Evolutionary conservation across 129 eudicot species (phyloP).

Genomic region (Escallonia rubra): DNA sequence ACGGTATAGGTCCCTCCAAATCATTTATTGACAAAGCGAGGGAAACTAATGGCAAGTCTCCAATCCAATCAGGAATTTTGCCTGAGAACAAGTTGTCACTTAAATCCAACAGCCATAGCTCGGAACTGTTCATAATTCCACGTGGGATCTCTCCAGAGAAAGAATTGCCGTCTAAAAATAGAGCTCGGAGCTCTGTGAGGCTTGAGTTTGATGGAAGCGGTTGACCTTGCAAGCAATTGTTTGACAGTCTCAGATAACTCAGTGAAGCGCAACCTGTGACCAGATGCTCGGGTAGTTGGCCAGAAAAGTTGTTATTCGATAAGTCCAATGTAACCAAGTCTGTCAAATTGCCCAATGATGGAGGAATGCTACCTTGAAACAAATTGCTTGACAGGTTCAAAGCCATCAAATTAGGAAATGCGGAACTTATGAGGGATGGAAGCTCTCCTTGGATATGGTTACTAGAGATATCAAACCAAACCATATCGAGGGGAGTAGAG

Average conservation of each 20-base stretch:
- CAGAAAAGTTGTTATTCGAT: slow-evolving; percentile 9
- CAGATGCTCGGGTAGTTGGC: slow-evolving; percentile 1
- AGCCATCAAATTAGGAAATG: not conserved
- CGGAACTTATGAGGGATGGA: not conserved
- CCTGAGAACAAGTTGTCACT: slow-evolving; percentile 2
- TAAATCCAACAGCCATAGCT: not conserved
- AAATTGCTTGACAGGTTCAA: slow-evolving; percentile 2
- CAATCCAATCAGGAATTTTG: not conserved
- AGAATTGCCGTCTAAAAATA: slow-evolving; percentile 9
- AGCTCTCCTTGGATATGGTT: not conserved
- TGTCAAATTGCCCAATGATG: slow-evolving; percentile 3
- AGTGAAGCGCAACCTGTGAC: not conserved
- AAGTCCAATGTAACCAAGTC: not conserved
- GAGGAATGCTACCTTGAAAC: slow-evolving; percentile 7
- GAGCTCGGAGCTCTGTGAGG: not conserved
- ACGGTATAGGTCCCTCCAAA: slow-evolving; percentile 5
- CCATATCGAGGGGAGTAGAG: no score
- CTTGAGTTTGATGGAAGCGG: not conserved
- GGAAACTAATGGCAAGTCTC: not conserved
- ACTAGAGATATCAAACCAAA: not conserved
- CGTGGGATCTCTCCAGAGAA: slow-evolving; percentile 1
- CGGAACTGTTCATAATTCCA: not conserved
- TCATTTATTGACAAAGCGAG: not conserved
- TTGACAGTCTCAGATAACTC: not conserved
- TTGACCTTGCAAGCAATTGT: slow-evolving; percentile 10